Conservation (phyloP, 495 filamentous ascomycete species). For the Hyaloscypha bicolor region DNA sequence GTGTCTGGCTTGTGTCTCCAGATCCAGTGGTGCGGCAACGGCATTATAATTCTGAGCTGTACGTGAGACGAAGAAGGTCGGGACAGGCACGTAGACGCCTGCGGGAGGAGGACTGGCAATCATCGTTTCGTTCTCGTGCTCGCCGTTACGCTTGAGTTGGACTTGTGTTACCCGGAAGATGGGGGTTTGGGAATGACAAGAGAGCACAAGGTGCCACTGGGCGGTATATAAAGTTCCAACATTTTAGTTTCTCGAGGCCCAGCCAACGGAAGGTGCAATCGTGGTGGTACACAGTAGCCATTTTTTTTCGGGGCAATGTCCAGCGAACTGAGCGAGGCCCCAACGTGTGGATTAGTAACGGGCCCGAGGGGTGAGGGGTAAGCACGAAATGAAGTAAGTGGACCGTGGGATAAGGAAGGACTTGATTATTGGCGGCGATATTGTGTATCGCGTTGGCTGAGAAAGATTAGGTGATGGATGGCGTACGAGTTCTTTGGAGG, state of each 20-base stretch:
- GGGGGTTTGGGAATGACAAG: not conserved
- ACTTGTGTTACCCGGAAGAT: not conserved
- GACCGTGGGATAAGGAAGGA: not conserved
- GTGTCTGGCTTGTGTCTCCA: constrained; percentile 59
- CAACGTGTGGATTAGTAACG: not conserved
- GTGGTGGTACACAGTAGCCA: not conserved
- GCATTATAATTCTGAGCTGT: constrained; percentile 27
- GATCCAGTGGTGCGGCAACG: constrained; percentile 48
- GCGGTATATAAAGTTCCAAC: not conserved
- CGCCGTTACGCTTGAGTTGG: not conserved
- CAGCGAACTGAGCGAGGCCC: constrained; percentile 7
- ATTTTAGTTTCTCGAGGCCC: not conserved
- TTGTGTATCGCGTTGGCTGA: not conserved
- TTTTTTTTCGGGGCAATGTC: constrained; percentile 10
- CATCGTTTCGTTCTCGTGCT: not conserved
- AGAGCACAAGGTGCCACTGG: not conserved
- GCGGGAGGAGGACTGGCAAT: constrained; percentile 31
- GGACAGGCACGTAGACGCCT: constrained; percentile 36
- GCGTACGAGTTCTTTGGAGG: not conserved
- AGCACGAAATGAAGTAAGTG: not conserved
- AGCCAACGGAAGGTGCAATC: constrained; percentile 3
- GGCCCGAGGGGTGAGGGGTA: not conserved
- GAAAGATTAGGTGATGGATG: not conserved
- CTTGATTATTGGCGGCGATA: not conserved
- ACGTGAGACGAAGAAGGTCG: constrained; percentile 35